Base-by-base conservation (phyloP, 2,329 filamentous ascomycete species). In the Dryadomyces quercivorus region DNA sequence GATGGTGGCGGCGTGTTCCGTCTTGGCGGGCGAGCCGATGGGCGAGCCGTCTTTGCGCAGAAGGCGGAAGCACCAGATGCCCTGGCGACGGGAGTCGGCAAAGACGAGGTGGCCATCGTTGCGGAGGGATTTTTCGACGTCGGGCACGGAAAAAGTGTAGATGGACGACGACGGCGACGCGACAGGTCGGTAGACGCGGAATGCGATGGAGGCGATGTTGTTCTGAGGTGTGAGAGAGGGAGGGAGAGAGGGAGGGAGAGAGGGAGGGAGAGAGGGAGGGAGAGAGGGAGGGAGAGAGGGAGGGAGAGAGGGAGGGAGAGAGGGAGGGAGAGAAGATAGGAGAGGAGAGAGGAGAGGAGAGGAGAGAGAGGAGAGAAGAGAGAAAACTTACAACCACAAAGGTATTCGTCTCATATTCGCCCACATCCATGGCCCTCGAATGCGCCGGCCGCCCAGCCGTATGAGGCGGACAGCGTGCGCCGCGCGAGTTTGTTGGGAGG, bases 341-440 rank as follows among this genome's bases (percentile, higher is more conserved):
- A 47, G 9, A 46, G 34, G 21, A 20, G 38, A 18, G 38, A 21
- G 31, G 16, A 31, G 18, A 26, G 4, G 16, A 40, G 13, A 31
- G 18, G 9, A 26, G 38, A 43, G 9, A 48, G 21, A 12, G 22
- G n/a, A 20, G 15, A 50, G 26, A 44, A 13, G 51, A 47, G 9
- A 46, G 34, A 45, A 44, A 40, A 70, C 76, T 63, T 61, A 82
- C 79, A 70, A 81, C 72, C 63, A 79, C 69, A 62, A 82, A 68
- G 58, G 73, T 74, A 69, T 82, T 82, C 64, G 79, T 82, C 63
- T 80, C 77, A 67, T 80, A 81, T 69, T 82, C 78, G 60, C 77
- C 76, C 67, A 75, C 75, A 68, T 82, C 79, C 79, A 82, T 82
- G 64, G 55, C 58, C 56, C 49, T 56, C 26, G 54, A 50, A 55